Evolutionary conservation across 305 asterid species (phyloP), one percentile per base, ranked within the genome.

Genomic region (Plantago coronopus): DNA sequence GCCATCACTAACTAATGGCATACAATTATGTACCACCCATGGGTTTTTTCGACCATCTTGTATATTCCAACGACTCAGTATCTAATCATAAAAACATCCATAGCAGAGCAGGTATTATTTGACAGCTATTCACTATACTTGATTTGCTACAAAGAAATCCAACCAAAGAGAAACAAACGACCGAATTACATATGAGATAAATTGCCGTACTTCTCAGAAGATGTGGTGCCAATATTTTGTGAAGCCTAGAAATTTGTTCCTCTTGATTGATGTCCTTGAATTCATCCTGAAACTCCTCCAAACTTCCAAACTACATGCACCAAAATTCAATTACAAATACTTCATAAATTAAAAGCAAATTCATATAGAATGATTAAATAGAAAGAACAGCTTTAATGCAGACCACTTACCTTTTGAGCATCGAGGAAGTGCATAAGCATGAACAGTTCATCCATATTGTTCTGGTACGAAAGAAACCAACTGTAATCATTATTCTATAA

Each of bases 341-440:
- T 45, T 16, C 42, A 16, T 34, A 64, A 51, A 58, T 57, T 61
- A 73, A 27, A 29, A 54, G 18, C 25, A 59, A 62, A 51, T 57
- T 62, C 17, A 53, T 46, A 61, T 53, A 65, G 61, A 60, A 43
- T 57, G 42, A 58, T 60, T 50, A n/a, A 48, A 47, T 63, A 40
- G 48, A 51, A 50, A 20, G 58, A 14, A 47, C 46, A 60, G 63
- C 51, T 47, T 61, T 58, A 66, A 59, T 40, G 68, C 34, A 68
- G 63, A 54, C 64, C 57, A 82, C 88, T 71, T 67, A 94, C 99
- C 96, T 94, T 94, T 64, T 97, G 97, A 68, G 99, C 95, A 76
- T 94, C 99, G 67, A 94, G 97, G 82, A 94, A 94, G 81, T 94
- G 99, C 99, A 94, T 94, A 65, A 94, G 99, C 97, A 94, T 89